Conservation (phyloP, 768 basidiomycete species). For the Podaxis pistillaris region DNA sequence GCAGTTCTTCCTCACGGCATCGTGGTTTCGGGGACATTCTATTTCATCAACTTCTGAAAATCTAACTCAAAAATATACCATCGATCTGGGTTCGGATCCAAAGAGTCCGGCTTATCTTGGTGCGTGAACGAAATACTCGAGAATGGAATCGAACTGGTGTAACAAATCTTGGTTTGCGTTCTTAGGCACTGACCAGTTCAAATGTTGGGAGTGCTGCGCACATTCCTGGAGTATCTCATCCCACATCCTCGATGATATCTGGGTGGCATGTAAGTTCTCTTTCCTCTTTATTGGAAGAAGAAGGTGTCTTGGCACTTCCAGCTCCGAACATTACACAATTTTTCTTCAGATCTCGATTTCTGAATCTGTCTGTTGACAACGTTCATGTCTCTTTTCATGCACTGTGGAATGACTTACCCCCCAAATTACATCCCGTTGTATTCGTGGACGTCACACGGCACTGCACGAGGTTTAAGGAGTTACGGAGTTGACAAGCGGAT, state of each 20-base stretch:
- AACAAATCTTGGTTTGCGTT: neutral
- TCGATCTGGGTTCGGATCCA: neutral
- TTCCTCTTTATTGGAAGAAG: neutral
- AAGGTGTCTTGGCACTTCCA: conserved; percentile 1
- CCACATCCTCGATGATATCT: neutral
- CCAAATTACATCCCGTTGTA: neutral
- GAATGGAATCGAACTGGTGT: conserved; percentile 3
- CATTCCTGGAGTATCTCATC: neutral
- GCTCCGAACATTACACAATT: neutral
- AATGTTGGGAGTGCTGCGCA: neutral
- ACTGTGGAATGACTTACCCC: neutral
- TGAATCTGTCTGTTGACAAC: neutral
- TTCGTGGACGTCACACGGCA: conserved; percentile 4
- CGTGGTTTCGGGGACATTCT: neutral
- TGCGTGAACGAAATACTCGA: neutral
- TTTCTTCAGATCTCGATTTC: conserved; percentile 1
- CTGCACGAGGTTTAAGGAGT: neutral
- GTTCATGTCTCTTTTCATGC: neutral
- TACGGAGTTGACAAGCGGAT: neutral
- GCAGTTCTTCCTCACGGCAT: neutral
- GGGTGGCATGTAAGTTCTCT: conserved; percentile 1
- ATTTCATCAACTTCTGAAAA: neutral
- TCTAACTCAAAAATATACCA: neutral
- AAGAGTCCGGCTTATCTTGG: neutral
- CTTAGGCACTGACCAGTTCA: neutral